Conservation (phyloP, 2,329 filamentous ascomycete genomes). For the Chaetomium olivaceum region DNA sequence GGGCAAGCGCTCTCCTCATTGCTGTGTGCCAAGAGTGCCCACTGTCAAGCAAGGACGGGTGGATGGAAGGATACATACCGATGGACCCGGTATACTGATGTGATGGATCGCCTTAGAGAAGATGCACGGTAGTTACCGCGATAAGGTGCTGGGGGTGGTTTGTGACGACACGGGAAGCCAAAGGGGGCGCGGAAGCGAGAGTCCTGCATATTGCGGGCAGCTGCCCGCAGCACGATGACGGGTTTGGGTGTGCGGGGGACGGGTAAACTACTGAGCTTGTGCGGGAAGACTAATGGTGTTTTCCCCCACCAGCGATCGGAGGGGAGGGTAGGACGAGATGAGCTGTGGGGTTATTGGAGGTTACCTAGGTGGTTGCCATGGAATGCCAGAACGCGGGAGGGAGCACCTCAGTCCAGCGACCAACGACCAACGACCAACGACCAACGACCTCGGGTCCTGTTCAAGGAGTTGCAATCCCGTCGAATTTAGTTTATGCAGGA, state of each 20-base stretch:
- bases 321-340: slow-evolving; percentile 2
- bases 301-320: slow-evolving; percentile 6
- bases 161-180: slow-evolving; percentile 21
- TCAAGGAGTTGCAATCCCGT: not conserved
- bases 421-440: not conserved
- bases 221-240: slow-evolving; percentile 4
- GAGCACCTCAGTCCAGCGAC: not conserved
- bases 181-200: slow-evolving; percentile 13
- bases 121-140: slow-evolving; percentile 14
- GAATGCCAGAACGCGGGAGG: not conserved
- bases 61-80: not conserved
- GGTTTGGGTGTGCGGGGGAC: slow-evolving; percentile 17
- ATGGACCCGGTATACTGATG: not conserved
- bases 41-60: not conserved
- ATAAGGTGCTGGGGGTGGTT: not conserved
- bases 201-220: slow-evolving; percentile 23
- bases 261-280: slow-evolving; percentile 12
- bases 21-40: not conserved
- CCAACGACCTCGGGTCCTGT: not conserved
- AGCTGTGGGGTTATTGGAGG: slow-evolving; percentile 12
- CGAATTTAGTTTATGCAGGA: not conserved
- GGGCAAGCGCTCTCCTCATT: not conserved
- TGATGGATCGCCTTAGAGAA: not conserved
- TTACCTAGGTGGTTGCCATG: too few relatives aligned
- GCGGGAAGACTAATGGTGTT: not conserved